phyloP scores from a whole-genome alignment of 2,329 filamentous ascomycete genomes.

The Cladosporium sp. region DNA sequence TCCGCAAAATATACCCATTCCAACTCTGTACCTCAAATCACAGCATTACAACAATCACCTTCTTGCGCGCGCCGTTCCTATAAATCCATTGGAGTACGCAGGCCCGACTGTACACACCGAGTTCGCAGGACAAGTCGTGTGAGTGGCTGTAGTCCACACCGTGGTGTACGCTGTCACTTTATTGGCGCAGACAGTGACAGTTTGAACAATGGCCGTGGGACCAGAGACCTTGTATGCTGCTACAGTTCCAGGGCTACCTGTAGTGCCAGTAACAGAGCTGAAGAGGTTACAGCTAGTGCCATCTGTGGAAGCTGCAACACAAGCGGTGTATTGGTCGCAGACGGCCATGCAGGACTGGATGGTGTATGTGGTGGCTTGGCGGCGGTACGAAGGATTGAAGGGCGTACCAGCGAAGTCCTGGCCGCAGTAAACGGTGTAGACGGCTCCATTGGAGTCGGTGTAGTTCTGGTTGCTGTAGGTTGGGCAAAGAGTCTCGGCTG shows the following conservation, averaged over 20 bases:
- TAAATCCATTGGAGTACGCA: constrained; percentile 5
- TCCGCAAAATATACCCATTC: not conserved
- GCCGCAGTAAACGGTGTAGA: constrained; percentile 25
- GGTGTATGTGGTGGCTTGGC: constrained; percentile 5
- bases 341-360: constrained; percentile 19
- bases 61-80: not conserved
- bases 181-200: constrained; percentile 25
- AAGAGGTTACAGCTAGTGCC: constrained; percentile 15
- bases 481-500: constrained; percentile 22
- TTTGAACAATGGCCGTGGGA: constrained; percentile 19
- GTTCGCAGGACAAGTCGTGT: constrained; percentile 25
- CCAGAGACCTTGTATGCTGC: constrained; percentile 21
- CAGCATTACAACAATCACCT: not conserved
- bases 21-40: not conserved
- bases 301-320: constrained; percentile 17
- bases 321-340: constrained; percentile 18
- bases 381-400: constrained; percentile 9
- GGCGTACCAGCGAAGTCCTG: constrained; percentile 23
- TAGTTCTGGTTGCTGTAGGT: constrained; percentile 25
- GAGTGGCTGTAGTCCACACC: constrained; percentile 26
- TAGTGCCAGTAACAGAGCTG: constrained; percentile 21
- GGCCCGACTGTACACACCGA: constrained; percentile 16
- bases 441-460: constrained; percentile 21
- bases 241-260: not conserved
- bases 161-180: constrained; percentile 20